Percentiles rank a stretch among this genome's conserved stretches.
phyloP scores from a whole-genome alignment of 805 yeast species.

The Metschnikowia proteae region DNA sequence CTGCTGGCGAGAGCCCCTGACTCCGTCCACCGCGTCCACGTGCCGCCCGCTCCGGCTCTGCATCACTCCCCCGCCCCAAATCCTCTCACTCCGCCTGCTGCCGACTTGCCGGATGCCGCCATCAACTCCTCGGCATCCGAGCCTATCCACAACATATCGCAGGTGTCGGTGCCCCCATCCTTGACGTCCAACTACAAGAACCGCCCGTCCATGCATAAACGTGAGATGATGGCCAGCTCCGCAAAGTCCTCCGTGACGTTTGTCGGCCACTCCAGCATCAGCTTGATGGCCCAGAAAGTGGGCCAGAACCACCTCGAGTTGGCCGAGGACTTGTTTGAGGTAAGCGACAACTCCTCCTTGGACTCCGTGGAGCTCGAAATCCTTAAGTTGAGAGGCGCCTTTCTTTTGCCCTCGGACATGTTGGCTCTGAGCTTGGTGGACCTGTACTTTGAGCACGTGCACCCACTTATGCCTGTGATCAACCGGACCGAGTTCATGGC shows the following conservation, averaged over 20 bases:
- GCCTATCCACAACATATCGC: constrained; percentile 41
- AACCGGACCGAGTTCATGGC: constrained; percentile 60
- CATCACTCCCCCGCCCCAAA: background rate
- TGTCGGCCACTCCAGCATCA: constrained; percentile 52
- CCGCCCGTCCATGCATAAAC: constrained; percentile 37
- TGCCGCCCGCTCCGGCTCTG: background rate
- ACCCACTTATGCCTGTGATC: constrained; percentile 67
- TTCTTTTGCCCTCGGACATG: constrained; percentile 58
- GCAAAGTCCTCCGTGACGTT: constrained; percentile 39
- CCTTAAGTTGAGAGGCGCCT: constrained; percentile 64
- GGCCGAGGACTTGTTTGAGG: constrained; percentile 38
- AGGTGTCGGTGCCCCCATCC: constrained; percentile 41
- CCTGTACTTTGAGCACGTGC: constrained; percentile 58
- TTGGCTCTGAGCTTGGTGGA: constrained; percentile 59
- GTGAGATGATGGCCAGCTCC: constrained; percentile 23
- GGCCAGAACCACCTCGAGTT: constrained; percentile 48
- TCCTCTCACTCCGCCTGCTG: background rate
- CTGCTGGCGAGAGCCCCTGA: background rate
- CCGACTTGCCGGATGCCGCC: constrained; percentile 11
- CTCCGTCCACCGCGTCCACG: background rate
- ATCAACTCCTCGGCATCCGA: constrained; percentile 15
- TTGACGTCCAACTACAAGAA: constrained; percentile 39
- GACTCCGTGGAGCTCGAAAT: constrained; percentile 65
- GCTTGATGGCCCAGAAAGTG: constrained; percentile 43
- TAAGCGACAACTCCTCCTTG: constrained; percentile 26